Conservation (phyloP, 495 filamentous ascomycete species). For the Annulohypoxylon stygium region DNA sequence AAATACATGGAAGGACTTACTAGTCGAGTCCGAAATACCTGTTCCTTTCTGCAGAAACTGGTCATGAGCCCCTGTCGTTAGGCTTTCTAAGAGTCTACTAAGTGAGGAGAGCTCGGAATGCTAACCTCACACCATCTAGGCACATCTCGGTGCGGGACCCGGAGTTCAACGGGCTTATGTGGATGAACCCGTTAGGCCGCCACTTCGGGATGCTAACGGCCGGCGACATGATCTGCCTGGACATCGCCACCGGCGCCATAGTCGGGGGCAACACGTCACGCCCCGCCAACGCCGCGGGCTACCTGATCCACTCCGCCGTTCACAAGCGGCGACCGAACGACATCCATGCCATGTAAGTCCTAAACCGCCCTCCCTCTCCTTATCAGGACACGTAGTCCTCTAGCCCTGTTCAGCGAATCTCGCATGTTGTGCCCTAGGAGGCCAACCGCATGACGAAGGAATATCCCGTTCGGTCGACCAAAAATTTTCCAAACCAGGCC, state of each 20-base stretch:
- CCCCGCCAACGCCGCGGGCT: constrained; percentile 74
- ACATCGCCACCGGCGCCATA: constrained; percentile 66
- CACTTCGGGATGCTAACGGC: constrained; percentile 70
- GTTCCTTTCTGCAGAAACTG: background rate
- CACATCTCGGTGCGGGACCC: constrained; percentile 76
- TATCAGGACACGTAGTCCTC: constrained; percentile 57
- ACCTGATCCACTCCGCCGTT: constrained; percentile 73
- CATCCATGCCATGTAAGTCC: constrained; percentile 45
- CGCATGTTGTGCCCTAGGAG: background rate
- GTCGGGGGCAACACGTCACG: constrained; percentile 62
- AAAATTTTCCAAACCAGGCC: constrained; percentile 5
- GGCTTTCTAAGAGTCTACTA: background rate
- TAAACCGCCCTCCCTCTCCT: background rate
- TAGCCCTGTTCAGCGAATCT: constrained; percentile 52
- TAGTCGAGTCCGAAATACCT: background rate
- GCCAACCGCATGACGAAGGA: constrained; percentile 7
- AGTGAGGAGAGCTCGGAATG: constrained; percentile 65
- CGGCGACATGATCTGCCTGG: constrained; percentile 67
- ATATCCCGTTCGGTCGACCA: constrained; percentile 26
- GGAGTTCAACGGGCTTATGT: constrained; percentile 71
- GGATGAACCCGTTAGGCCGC: constrained; percentile 71
- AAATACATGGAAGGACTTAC: background rate
- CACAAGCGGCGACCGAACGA: constrained; percentile 66
- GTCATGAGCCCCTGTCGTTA: background rate
- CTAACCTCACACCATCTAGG: constrained; percentile 59